Percentiles rank a stretch among this genome's conserved stretches.
These are phyloP conservation scores for Luvunga scandens DNA, from an alignment of 345 rosid genomes.

Conservation along the genomic window DNA sequence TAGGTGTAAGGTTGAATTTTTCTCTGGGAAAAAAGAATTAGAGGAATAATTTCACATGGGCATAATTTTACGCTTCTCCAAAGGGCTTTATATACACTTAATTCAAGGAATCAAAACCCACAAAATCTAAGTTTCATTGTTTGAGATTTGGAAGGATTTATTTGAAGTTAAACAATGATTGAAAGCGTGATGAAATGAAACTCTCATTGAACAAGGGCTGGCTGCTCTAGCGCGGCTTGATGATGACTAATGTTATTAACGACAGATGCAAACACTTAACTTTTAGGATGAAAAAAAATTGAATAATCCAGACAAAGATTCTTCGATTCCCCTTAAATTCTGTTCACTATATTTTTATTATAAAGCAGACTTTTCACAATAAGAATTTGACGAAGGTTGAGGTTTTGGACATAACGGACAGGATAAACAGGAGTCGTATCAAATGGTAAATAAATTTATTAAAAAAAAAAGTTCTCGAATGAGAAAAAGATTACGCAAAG, in stretches of 20 bases:
- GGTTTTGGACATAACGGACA: background rate
- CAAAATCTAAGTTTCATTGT: background rate
- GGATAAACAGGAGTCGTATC: background rate
- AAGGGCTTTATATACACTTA: background rate
- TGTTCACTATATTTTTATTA: background rate
- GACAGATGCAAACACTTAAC: background rate
- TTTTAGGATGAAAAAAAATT: background rate
- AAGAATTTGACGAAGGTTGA: background rate
- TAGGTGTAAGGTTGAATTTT: background rate
- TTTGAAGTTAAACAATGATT: background rate
- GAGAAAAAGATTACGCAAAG: background rate
- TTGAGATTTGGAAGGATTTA: background rate
- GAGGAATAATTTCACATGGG: conserved; percentile 5
- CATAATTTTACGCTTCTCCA: background rate
- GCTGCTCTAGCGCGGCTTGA: too few species aligned
- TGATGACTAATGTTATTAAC: background rate
- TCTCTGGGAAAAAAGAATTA: background rate
- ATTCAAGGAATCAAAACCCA: background rate
- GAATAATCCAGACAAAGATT: background rate
- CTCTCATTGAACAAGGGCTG: too few species aligned
- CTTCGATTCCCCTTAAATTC: background rate
- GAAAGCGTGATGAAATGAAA: background rate
- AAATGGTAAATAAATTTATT: too few species aligned
- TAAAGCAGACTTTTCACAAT: background rate
- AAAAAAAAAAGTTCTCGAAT: background rate